Conservation (phyloP, 1,139 yeast species). For the Petasospora fabianii region DNA sequence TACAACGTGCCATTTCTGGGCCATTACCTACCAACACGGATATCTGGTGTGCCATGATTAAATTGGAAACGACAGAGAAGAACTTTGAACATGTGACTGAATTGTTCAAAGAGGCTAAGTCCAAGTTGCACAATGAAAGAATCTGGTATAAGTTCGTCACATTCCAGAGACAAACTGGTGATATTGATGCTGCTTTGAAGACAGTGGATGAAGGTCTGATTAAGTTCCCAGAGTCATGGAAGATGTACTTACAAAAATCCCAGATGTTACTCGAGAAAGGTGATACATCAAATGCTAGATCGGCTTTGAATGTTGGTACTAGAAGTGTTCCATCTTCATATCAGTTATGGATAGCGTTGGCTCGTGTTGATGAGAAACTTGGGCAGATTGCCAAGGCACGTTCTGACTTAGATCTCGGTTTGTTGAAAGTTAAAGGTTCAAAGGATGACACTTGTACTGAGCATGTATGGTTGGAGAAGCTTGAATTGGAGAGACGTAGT, state of each 20-base stretch:
- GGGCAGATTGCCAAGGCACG: constrained; percentile 57
- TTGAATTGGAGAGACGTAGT: constrained; percentile 52
- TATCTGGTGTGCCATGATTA: constrained; percentile 69
- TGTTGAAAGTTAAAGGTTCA: constrained; percentile 37
- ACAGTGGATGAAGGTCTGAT: constrained; percentile 44
- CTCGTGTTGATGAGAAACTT: constrained; percentile 42
- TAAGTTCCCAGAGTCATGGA: constrained; percentile 42
- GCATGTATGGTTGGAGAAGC: constrained; percentile 53
- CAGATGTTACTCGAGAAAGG: constrained; percentile 42
- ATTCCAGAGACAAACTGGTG: constrained; percentile 42
- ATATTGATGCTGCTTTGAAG: constrained; percentile 36
- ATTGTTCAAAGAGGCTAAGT: constrained; percentile 41
- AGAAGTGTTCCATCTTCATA: constrained; percentile 42
- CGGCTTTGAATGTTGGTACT: constrained; percentile 47
- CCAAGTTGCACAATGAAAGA: constrained; percentile 37
- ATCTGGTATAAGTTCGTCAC: constrained; percentile 65
- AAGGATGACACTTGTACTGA: no score
- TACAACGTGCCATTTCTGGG: constrained; percentile 43
- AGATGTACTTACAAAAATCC: constrained; percentile 57
- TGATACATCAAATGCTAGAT: constrained; percentile 41
- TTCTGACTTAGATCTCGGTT: constrained; percentile 67
- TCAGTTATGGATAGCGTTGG: constrained; percentile 54
- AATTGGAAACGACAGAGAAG: constrained; percentile 48
- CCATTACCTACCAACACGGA: constrained; percentile 45
- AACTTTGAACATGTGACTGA: constrained; percentile 39